Conservation (phyloP, 805 yeast species). For the Tetrapisispora fleetii region DNA sequence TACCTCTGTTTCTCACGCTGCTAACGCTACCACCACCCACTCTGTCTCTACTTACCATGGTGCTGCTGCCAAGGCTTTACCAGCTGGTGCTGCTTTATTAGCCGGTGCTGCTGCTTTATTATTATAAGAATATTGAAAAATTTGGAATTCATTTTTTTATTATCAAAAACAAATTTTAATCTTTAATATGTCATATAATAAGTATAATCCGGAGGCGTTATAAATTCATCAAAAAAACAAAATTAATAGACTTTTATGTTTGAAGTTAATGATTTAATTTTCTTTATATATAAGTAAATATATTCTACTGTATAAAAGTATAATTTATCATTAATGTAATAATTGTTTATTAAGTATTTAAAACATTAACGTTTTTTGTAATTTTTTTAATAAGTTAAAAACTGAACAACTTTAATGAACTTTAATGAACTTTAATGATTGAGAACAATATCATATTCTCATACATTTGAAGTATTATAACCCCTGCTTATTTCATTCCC, state of each 20-base stretch:
- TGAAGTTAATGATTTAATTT: background rate
- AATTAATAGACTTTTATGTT: constrained; percentile 1
- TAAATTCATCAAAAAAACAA: constrained; percentile 1
- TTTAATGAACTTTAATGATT: no score
- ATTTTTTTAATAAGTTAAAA: no score
- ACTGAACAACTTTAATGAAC: no score
- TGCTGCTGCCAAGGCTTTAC: constrained; percentile 37
- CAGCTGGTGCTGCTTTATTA: constrained; percentile 40
- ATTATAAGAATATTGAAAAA: constrained; percentile 28
- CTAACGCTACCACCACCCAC: constrained; percentile 17
- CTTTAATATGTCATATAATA: background rate
- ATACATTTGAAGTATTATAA: no score
- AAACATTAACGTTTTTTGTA: background rate
- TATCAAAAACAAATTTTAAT: background rate
- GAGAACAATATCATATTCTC: no score
- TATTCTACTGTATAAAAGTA: background rate
- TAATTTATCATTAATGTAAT: constrained; percentile 1
- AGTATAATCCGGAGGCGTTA: background rate
- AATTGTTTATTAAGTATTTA: constrained; percentile 3
- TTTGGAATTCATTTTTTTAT: constrained; percentile 2
- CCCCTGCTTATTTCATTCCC: no score
- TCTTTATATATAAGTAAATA: background rate
- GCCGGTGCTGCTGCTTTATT: constrained; percentile 43
- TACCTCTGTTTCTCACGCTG: constrained; percentile 4
- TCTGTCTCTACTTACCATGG: constrained; percentile 31